These are phyloP conservation scores for Pluteus cervinus DNA, from an alignment of 768 basidiomycete species.

Conservation along the genomic window DNA sequence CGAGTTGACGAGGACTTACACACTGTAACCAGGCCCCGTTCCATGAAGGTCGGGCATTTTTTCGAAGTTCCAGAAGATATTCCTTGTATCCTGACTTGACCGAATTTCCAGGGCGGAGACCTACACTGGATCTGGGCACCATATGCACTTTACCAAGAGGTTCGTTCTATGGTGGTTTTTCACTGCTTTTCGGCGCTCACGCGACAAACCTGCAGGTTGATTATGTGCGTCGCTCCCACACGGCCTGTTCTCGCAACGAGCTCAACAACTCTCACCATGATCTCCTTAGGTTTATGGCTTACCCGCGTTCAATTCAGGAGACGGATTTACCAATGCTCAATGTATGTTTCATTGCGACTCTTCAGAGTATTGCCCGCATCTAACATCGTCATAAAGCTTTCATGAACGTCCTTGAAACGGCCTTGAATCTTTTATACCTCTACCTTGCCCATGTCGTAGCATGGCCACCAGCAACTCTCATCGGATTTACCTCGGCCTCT, in stretches of 20 bases:
- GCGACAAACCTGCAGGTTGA: constrained; percentile 20
- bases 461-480: constrained; percentile 61
- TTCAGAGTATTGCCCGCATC: neutral
- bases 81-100: neutral
- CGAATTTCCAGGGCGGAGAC: constrained; percentile 57
- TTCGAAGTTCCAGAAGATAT: neutral
- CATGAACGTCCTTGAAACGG: constrained; percentile 73
- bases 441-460: constrained; percentile 61
- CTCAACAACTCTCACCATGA: neutral
- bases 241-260: neutral
- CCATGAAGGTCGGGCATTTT: constrained; percentile 53
- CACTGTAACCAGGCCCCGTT: constrained; percentile 55
- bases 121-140: constrained; percentile 91
- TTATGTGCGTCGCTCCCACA: constrained; percentile 19
- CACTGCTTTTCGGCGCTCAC: neutral
- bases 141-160: constrained; percentile 71
- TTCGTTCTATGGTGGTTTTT: constrained; percentile 31
- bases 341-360: constrained; percentile 35
- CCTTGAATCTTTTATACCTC: constrained; percentile 69
- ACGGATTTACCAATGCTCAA: constrained; percentile 86
- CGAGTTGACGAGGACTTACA: constrained; percentile 1
- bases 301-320: constrained; percentile 51
- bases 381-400: constrained; percentile 41
- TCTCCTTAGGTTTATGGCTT: constrained; percentile 67
- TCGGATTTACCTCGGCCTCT: constrained; percentile 67